Evolutionary conservation across 441 rosid species (phyloP).

Genomic region (Arabidopsis lyrata): DNA sequence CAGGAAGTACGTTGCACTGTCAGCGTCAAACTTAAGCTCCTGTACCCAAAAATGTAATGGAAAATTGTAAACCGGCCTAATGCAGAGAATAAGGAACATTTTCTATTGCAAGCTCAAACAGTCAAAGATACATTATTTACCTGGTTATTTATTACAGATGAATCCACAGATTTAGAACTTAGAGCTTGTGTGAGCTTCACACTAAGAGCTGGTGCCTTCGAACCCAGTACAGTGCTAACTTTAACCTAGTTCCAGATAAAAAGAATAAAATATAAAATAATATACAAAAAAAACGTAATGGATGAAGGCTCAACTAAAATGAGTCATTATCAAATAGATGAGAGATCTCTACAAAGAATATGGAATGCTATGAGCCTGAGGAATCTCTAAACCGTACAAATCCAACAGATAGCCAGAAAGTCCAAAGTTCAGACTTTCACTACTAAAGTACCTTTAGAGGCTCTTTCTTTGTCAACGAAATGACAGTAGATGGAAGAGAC

Average conservation of each 20-base stretch:
- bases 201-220: constrained; percentile 78
- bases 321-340: constrained; percentile 2
- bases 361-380: constrained; percentile 12
- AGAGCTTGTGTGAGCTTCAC: constrained; percentile 73
- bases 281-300: neutral
- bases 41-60: constrained; percentile 44
- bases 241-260: constrained; percentile 62
- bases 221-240: constrained; percentile 86
- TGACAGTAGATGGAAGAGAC: constrained; percentile 81
- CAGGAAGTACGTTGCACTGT: constrained; percentile 53
- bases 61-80: constrained; percentile 11
- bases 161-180: constrained; percentile 58
- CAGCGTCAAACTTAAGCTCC: constrained; percentile 83
- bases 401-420: constrained; percentile 19
- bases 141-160: constrained; percentile 70
- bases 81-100: constrained; percentile 20
- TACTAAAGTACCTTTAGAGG: constrained; percentile 61
- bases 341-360: neutral
- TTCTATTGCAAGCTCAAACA: constrained; percentile 11
- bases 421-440: neutral
- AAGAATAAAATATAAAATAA: neutral
- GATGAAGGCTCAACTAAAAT: constrained; percentile 5
- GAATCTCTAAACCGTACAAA: constrained; percentile 6
- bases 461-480: constrained; percentile 84
- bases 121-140: constrained; percentile 48